Evolutionary conservation across 2,329 filamentous ascomycete genomes (phyloP).

Genomic region (Fusarium protoensiforme): DNA sequence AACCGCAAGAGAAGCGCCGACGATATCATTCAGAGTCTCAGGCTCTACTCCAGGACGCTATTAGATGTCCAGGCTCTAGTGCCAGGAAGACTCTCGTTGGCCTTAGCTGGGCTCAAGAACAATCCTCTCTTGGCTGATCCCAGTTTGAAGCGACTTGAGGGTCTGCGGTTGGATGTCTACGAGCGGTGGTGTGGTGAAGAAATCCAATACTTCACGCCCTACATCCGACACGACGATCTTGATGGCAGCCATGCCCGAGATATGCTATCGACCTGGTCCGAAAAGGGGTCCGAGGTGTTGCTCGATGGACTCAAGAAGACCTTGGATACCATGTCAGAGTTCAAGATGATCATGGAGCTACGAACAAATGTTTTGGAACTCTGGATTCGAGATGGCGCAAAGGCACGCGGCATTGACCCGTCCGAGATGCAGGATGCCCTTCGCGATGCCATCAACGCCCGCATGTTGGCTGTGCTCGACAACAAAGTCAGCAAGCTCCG

Average conservation of each 20-base stretch:
- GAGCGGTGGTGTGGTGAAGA: conserved; percentile 85
- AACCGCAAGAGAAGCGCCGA: conserved; percentile 52
- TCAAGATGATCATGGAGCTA: conserved; percentile 75
- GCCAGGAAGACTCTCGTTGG: conserved; percentile 76
- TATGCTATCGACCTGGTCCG: conserved; percentile 73
- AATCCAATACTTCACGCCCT: conserved; percentile 86
- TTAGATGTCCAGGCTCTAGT: conserved; percentile 81
- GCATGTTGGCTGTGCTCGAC: conserved; percentile 72
- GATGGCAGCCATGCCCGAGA: conserved; percentile 69
- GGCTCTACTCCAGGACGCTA: conserved; percentile 80
- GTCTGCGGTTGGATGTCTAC: conserved; percentile 80
- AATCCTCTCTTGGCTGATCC: conserved; percentile 78
- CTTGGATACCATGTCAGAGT: conserved; percentile 70
- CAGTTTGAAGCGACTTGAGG: conserved; percentile 72
- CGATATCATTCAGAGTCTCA: conserved; percentile 72
- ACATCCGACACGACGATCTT: conserved; percentile 83
- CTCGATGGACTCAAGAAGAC: conserved; percentile 70
- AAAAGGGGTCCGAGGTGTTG: conserved; percentile 67
- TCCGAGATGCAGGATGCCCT: conserved; percentile 75
- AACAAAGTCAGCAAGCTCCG: conserved; percentile 72
- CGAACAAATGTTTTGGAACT: conserved; percentile 77
- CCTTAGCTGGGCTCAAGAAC: conserved; percentile 75
- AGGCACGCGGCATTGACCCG: conserved; percentile 74
- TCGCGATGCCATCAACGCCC: conserved; percentile 74
- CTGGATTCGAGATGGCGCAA: conserved; percentile 78